Conservation (phyloP, 352 stramenopile species). For the Pilasporangium apinafurcum region DNA sequence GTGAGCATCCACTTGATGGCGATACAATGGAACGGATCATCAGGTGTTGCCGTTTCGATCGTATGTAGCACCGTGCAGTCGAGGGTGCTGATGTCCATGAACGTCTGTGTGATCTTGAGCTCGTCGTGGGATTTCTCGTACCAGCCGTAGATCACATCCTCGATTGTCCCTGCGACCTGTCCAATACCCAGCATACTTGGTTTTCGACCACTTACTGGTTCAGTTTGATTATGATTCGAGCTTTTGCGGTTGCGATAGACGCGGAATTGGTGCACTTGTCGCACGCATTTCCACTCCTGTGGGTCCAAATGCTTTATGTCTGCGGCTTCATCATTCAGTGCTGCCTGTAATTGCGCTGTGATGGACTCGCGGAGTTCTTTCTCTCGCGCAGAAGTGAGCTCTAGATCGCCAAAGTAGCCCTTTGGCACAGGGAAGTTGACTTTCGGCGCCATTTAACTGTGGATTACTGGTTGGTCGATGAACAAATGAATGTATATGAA, state of each 20-base stretch:
- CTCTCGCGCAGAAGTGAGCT: slow-evolving; percentile 18
- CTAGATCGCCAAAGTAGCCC: slow-evolving; percentile 17
- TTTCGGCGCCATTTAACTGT: slow-evolving; percentile 4
- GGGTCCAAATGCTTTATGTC: slow-evolving; percentile 17
- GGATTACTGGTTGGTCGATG: too few relatives aligned
- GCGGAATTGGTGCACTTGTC: slow-evolving; percentile 22
- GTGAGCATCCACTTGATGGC: slow-evolving; percentile 46
- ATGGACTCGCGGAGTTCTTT: slow-evolving; percentile 21
- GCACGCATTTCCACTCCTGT: slow-evolving; percentile 38
- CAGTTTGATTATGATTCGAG: too few relatives aligned
- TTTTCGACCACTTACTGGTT: too few relatives aligned
- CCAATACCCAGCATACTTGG: slow-evolving; percentile 35
- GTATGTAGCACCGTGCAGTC: slow-evolving; percentile 34
- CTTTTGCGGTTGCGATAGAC: slow-evolving; percentile 27
- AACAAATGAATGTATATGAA: too few relatives aligned
- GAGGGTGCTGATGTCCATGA: slow-evolving; percentile 16
- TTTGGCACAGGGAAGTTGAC: slow-evolving; percentile 11
- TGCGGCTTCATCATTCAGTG: slow-evolving; percentile 24
- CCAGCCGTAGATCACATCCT: slow-evolving; percentile 42
- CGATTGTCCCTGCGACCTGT: slow-evolving; percentile 33
- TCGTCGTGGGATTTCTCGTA: slow-evolving; percentile 34
- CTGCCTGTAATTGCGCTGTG: slow-evolving; percentile 11
- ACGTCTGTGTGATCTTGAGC: slow-evolving; percentile 29
- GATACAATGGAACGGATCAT: slow-evolving; percentile 42
- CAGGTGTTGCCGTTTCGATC: slow-evolving; percentile 23